Base-by-base conservation (phyloP, 2,329 filamentous ascomycete species). In the Penicillium digitatum region DNA sequence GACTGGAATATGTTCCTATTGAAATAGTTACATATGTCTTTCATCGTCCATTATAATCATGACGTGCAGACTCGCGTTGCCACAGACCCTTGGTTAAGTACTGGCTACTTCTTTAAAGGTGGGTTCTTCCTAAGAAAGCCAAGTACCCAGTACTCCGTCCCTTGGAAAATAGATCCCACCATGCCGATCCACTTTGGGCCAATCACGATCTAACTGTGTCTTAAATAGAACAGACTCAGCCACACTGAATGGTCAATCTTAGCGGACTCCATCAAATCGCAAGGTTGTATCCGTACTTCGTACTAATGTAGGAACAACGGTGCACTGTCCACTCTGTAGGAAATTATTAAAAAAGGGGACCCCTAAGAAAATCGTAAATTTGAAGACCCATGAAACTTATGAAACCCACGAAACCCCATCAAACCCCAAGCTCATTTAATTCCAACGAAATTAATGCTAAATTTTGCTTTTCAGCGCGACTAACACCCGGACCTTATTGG, bases 11-110 rank as follows among this genome's bases (percentile, higher is more conserved):
- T 5, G 16, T 32, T 45, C 18, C 29, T 43, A 51, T 51, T 51
- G 40, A 39, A 45, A 14, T 31, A 11, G n/a, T 27, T 27, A 43
- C 24, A 12, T 43, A 43, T 18, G 26, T 31, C 20, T 42, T 35
- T 34, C 31, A 27, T 45, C 26, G n/a, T 27, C 37, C 31, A 52
- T 46, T 26, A 51, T 55, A 35, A 52, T 47, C 34, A 51, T 55
- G 60, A 62, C 59, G 61, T 59, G 57, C 53, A 57, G 57, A 59
- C 55, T 56, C n/a, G 7, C 5, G 8, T 59, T 50, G 48, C 48
- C 39, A 51, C 48, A 38, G 24, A 22, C 16, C 43, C 5, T 45
- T 5, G 2, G 1, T 6, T 1, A 40, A 11, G 31, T 53, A 49
- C 31, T 27, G 0, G 16, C 20, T 61, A 61, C 59, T 2, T 40